Conservation (phyloP, 75 land plant species). For the Isoetes taiwanensis region DNA sequence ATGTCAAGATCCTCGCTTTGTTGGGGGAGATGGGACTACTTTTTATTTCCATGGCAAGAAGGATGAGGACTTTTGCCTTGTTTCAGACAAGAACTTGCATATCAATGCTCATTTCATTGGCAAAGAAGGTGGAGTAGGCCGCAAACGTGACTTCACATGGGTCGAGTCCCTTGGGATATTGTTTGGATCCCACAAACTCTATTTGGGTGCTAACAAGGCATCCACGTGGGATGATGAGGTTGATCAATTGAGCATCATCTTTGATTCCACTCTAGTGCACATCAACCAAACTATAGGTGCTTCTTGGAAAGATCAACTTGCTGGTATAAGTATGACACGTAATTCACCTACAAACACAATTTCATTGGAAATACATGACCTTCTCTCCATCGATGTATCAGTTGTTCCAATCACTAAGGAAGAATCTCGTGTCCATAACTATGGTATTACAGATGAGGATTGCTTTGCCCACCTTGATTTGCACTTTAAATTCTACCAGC, state of each 20-base stretch:
- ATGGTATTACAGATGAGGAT: background rate
- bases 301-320: constrained; percentile 31
- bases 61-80: background rate
- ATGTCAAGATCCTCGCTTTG: constrained; percentile 7
- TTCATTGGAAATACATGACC: too few relatives aligned
- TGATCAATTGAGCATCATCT: constrained; percentile 30
- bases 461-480: background rate
- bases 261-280: constrained; percentile 24
- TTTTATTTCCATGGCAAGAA: constrained; percentile 6
- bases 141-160: constrained; percentile 3
- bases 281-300: constrained; percentile 22
- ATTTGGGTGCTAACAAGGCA: background rate
- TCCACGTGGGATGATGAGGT: constrained; percentile 24
- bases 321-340: too few relatives aligned
- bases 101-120: constrained; percentile 8
- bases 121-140: constrained; percentile 3
- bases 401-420: too few relatives aligned
- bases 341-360: too few relatives aligned
- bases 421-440: background rate
- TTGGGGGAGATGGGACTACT: background rate
- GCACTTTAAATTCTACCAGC: background rate
- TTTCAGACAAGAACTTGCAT: background rate
- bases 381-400: too few relatives aligned
- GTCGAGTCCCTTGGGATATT: background rate
- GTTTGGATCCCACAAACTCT: background rate